These are phyloP conservation scores for Pseudozyma sp. DNA, from an alignment of 1,284 basidiomycete species.

Conservation along the genomic window DNA sequence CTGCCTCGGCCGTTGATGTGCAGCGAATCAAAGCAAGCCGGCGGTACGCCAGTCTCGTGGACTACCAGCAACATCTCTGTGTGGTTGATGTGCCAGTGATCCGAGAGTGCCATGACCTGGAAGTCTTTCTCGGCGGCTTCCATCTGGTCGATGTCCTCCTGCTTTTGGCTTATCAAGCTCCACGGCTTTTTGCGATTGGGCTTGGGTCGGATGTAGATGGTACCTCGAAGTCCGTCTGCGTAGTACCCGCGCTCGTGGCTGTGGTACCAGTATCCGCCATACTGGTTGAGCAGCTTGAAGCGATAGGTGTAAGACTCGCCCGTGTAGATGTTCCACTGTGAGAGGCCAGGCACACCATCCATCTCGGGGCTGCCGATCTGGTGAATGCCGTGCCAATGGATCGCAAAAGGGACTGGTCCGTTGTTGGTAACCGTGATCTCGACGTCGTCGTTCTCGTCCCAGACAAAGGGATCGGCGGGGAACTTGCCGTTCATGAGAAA, in stretches of 20 bases:
- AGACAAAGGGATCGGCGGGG: slow-evolving; percentile 43
- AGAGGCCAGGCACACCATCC: slow-evolving; percentile 55
- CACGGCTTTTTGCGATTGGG: slow-evolving; percentile 39
- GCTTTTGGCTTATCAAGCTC: slow-evolving; percentile 31
- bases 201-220: slow-evolving; percentile 51
- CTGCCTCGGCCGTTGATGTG: slow-evolving; percentile 52
- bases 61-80: slow-evolving; percentile 46
- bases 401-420: slow-evolving; percentile 43
- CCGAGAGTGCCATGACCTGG: slow-evolving; percentile 35
- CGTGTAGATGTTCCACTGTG: slow-evolving; percentile 53
- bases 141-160: slow-evolving; percentile 44
- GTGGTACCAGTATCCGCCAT: slow-evolving; percentile 55
- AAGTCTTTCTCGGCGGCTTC: slow-evolving; percentile 47
- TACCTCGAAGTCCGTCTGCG: slow-evolving; percentile 44
- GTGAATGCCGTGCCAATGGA: slow-evolving; percentile 55
- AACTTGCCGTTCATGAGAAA: slow-evolving; percentile 53
- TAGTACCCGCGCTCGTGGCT: slow-evolving; percentile 53
- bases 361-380: slow-evolving; percentile 55
- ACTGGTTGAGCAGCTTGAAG: slow-evolving; percentile 49
- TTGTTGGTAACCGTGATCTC: slow-evolving; percentile 48
- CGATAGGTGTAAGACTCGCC: slow-evolving; percentile 47
- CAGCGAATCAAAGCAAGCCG: slow-evolving; percentile 53
- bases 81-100: slow-evolving; percentile 56
- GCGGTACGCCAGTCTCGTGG: slow-evolving; percentile 51
- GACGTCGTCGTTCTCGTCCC: slow-evolving; percentile 55